A percentile compares a stretch with the other conserved stretches of the same genome.
Conservation (phyloP, 805 yeast genomes). For the Nakazawaea pomicola region DNA sequence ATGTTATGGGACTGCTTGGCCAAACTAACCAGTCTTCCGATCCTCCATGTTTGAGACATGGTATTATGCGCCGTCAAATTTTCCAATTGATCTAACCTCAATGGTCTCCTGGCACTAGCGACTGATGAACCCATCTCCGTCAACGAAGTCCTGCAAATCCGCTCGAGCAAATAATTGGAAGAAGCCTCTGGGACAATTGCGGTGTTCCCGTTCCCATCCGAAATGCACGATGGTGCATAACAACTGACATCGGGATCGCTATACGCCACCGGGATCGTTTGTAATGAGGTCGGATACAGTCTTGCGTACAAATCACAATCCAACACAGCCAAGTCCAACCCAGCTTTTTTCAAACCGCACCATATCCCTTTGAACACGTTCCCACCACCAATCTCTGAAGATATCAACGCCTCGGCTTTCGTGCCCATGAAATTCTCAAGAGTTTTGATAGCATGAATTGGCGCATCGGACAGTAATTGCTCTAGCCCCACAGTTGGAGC, state of each 20-base stretch:
- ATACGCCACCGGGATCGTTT: constrained; percentile 26
- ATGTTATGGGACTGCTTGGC: constrained; percentile 33
- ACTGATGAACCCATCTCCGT: constrained; percentile 38
- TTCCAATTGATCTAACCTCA: constrained; percentile 20
- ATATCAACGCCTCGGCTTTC: constrained; percentile 23
- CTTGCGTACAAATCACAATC: constrained; percentile 37
- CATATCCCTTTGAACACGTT: constrained; percentile 27
- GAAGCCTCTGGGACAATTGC: constrained; percentile 20
- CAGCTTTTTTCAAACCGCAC: constrained; percentile 18
- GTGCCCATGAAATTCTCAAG: constrained; percentile 23
- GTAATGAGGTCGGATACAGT: constrained; percentile 33
- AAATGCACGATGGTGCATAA: constrained; percentile 24
- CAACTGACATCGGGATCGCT: constrained; percentile 17
- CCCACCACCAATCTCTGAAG: constrained; percentile 32
- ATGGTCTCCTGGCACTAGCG: constrained; percentile 29
- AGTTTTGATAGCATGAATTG: constrained; percentile 25
- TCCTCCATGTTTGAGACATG: constrained; percentile 42
- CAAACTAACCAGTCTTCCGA: constrained; percentile 37
- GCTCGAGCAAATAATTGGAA: constrained; percentile 30
- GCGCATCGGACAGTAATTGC: constrained; percentile 34
- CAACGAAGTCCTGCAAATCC: constrained; percentile 34
- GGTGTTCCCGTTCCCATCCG: constrained; percentile 24
- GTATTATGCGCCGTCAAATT: constrained; percentile 21
- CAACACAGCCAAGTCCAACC: constrained; percentile 24
- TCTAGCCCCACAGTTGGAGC: constrained; percentile 44